Evolutionary conservation across 2,329 filamentous ascomycete species (phyloP).

Genomic region (Celoporthe dispersa): DNA sequence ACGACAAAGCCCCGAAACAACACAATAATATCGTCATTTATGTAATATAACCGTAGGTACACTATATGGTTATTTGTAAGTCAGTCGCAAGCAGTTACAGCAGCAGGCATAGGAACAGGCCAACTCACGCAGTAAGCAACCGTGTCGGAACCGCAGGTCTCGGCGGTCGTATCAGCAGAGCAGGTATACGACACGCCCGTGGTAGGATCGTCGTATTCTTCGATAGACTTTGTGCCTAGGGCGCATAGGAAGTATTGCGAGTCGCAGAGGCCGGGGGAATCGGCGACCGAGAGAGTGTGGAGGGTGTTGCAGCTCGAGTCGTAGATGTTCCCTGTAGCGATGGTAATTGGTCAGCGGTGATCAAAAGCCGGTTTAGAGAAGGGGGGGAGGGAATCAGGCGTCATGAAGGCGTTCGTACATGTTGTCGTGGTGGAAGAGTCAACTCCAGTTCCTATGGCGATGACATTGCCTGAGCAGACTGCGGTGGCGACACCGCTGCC

Average conservation of each 20-base stretch:
- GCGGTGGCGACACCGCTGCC: conserved; percentile 21
- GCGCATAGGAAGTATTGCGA: conserved; percentile 23
- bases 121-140: conserved; percentile 21
- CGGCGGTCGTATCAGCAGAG: conserved; percentile 12
- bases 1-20: background rate
- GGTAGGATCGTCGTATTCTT: conserved; percentile 22
- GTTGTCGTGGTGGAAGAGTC: background rate
- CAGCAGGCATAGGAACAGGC: background rate
- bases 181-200: conserved; percentile 21
- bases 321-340: conserved; percentile 18
- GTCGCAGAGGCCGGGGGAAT: conserved; percentile 10
- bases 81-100: background rate
- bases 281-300: conserved; percentile 16
- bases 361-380: background rate
- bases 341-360: background rate
- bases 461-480: conserved; percentile 19
- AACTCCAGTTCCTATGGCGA: conserved; percentile 18
- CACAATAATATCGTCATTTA: background rate
- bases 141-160: conserved; percentile 21
- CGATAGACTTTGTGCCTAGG: conserved; percentile 11
- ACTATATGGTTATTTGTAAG: background rate
- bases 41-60: background rate
- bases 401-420: background rate
- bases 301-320: conserved; percentile 18
- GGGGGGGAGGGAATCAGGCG: no score